These are phyloP conservation scores for Eutypa lata DNA, from an alignment of 2,329 filamentous ascomycete genomes.

Conservation along the genomic window DNA sequence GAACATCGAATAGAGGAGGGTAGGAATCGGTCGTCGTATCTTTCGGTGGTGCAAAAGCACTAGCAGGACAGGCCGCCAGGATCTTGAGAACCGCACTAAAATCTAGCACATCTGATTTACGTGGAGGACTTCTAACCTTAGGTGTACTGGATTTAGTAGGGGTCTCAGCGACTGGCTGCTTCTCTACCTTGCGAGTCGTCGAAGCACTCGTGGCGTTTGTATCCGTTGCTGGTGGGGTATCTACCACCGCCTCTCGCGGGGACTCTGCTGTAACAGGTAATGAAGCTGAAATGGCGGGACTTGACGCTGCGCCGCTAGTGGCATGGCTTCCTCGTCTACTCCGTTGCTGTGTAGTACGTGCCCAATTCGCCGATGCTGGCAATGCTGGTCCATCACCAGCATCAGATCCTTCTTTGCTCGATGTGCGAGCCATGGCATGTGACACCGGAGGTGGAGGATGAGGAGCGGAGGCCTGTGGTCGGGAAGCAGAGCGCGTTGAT, in stretches of 20 bases:
- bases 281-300: constrained; percentile 68
- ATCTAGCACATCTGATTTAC: constrained; percentile 15
- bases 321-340: constrained; percentile 75
- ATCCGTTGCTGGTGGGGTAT: constrained; percentile 28
- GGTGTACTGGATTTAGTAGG: constrained; percentile 5
- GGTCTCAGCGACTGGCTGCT: constrained; percentile 18
- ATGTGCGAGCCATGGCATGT: constrained; percentile 69
- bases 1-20: constrained; percentile 78
- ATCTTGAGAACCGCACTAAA: constrained; percentile 22
- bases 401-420: constrained; percentile 74
- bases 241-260: constrained; percentile 40
- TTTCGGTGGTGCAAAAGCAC: constrained; percentile 33
- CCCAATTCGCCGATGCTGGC: constrained; percentile 92
- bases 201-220: constrained; percentile 23
- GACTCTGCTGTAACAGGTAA: constrained; percentile 52
- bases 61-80: constrained; percentile 27
- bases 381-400: constrained; percentile 83
- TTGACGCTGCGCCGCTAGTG: constrained; percentile 77
- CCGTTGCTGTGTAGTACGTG: constrained; percentile 62
- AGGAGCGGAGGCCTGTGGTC: constrained; percentile 45
- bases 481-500: constrained; percentile 51
- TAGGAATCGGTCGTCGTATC: constrained; percentile 34
- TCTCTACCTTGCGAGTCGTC: constrained; percentile 23
- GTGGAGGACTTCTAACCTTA: constrained; percentile 2
- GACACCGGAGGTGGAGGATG: constrained; percentile 37